Evolutionary conservation across 352 stramenopile genomes (phyloP).

Genomic region (Pythium utonaiense): DNA sequence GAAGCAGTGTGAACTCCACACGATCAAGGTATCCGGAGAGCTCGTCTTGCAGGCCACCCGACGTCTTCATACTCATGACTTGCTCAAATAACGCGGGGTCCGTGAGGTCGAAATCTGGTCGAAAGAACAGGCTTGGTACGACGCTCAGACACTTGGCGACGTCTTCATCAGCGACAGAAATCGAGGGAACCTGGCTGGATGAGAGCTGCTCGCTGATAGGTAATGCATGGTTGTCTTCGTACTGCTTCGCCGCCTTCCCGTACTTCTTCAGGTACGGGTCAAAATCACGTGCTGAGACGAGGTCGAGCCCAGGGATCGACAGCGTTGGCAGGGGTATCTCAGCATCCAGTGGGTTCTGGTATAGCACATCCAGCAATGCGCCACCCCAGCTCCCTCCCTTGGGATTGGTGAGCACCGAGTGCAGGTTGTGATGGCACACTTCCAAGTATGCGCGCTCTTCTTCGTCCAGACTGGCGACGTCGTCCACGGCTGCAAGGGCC

Average conservation of each 20-base stretch:
- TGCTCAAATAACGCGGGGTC: slow-evolving; percentile 76
- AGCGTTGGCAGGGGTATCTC: slow-evolving; percentile 56
- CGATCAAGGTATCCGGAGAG: slow-evolving; percentile 78
- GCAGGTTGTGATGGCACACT: slow-evolving; percentile 77
- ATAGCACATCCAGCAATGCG: slow-evolving; percentile 69
- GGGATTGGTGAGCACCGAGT: slow-evolving; percentile 82
- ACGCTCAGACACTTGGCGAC: slow-evolving; percentile 71
- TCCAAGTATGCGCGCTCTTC: slow-evolving; percentile 64
- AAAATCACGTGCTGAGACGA: slow-evolving; percentile 63
- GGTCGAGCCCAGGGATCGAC: slow-evolving; percentile 57
- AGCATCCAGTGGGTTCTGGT: slow-evolving; percentile 54
- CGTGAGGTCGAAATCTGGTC: slow-evolving; percentile 68
- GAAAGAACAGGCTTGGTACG: slow-evolving; percentile 82
- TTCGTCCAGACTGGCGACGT: slow-evolving; percentile 39
- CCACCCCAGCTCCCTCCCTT: slow-evolving; percentile 66
- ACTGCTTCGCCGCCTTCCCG: slow-evolving; percentile 55
- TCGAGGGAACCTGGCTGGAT: slow-evolving; percentile 77
- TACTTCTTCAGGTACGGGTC: slow-evolving; percentile 74
- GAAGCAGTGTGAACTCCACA: slow-evolving; percentile 82
- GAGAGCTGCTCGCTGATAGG: slow-evolving; percentile 80
- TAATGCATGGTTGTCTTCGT: slow-evolving; percentile 75
- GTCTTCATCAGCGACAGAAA: slow-evolving; percentile 79
- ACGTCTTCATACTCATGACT: slow-evolving; percentile 67
- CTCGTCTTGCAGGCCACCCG: slow-evolving; percentile 64
- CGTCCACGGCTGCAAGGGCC: slow-evolving; percentile 14